A percentile compares a stretch with the other conserved stretches of the same genome.
Evolutionary conservation across 1,284 basidiomycete genomes (phyloP).

Genomic region (Dichomitus squalens): DNA sequence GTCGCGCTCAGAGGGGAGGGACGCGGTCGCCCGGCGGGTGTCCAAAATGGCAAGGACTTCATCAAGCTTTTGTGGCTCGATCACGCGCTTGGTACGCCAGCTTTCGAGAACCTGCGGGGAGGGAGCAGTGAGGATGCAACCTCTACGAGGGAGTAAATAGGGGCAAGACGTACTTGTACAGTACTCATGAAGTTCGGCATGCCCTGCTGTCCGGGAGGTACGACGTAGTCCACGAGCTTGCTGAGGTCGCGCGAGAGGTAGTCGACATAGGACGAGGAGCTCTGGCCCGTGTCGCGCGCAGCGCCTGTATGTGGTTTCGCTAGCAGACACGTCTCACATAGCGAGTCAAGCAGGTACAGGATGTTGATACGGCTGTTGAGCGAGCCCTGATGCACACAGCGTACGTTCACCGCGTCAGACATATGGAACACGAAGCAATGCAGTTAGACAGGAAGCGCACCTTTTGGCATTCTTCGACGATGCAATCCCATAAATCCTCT

Average conservation of each 20-base stretch:
- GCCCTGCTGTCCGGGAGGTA: constrained; percentile 81
- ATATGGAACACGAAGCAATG: too few species aligned
- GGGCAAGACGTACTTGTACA: constrained; percentile 62
- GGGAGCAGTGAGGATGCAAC: background rate
- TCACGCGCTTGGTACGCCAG: constrained; percentile 84
- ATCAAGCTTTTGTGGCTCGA: constrained; percentile 78
- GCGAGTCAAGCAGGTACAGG: constrained; percentile 86
- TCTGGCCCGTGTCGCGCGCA: constrained; percentile 40
- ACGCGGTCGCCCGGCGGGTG: constrained; percentile 40
- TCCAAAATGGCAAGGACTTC: constrained; percentile 57
- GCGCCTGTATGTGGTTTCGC: constrained; percentile 58
- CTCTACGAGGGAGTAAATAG: background rate
- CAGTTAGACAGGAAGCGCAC: too few species aligned
- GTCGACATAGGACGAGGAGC: constrained; percentile 69
- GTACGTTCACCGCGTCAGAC: too few species aligned
- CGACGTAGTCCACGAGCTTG: constrained; percentile 79
- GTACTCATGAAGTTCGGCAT: constrained; percentile 85
- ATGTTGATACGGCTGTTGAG: constrained; percentile 93
- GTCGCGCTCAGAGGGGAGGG: constrained; percentile 26
- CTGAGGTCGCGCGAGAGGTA: constrained; percentile 75
- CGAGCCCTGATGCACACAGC: constrained; percentile 58
- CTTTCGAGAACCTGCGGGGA: constrained; percentile 75
- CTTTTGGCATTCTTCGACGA: constrained; percentile 88
- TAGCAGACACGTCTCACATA: constrained; percentile 78
- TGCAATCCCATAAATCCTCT: constrained; percentile 94